Base-by-base conservation (phyloP, 495 filamentous ascomycete species). In the Cenococcum geophilum region DNA sequence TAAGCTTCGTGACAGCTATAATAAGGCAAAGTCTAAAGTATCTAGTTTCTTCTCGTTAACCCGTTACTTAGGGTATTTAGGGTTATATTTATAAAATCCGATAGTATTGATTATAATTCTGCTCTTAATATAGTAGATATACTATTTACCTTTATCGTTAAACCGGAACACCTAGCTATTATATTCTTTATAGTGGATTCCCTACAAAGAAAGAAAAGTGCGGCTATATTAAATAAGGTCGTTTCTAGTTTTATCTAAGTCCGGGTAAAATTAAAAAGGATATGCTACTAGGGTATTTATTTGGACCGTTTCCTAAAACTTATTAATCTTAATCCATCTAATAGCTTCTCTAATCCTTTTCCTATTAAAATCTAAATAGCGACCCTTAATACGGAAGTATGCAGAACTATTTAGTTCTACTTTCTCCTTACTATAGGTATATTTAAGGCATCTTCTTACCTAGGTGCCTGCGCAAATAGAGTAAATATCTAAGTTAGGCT, bases 321-420 rank as follows among this genome's bases (percentile, higher is more conserved):
- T 59, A 22, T 63, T 62, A 25, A 87, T 78, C 20, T 60, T 53
- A 57, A 81, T 75, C 0, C 56, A 54, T 20, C 74, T 65, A 25
- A 67, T 64, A 18, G 63, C 62, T 6, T 74, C 74, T 12, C 85
- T 82, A 57, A 86, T 86, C 0, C 68, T 70, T 9, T 76, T 75
- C 10, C 86, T 85, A 55, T 85, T 76, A 42, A 75, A 84, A 52
- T 86, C 81, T 49, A 87, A 73, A 58, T 79, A 81, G 47, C 68
- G 45, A 49, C 45, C 9, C 9, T 49, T 18, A 49, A 49, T 8
- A 10, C 20, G 9, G 18, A 49, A 49, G n/a, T n/a, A n/a, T n/a
- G n/a, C n/a, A n/a, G n/a, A n/a, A n/a, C n/a, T n/a, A n/a, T n/a
- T n/a, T n/a, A n/a, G n/a, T n/a, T n/a, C n/a, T n/a, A n/a, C n/a